Conservation (phyloP, 2,329 filamentous ascomycete species). For the Paraphoma chrysanthemicola region DNA sequence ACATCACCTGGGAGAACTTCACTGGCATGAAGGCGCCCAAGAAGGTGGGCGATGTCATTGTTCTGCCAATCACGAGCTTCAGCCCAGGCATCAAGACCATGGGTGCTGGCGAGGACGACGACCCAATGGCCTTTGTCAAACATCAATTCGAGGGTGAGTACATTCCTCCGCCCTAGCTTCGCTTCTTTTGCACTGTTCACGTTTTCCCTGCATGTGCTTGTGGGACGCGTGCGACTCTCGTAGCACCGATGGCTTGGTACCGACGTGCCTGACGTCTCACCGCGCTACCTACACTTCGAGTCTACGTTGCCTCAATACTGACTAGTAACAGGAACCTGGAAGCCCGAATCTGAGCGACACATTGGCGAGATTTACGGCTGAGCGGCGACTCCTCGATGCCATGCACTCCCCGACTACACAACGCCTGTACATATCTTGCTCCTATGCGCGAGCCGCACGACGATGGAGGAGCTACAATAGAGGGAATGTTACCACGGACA, state of each 20-base stretch:
- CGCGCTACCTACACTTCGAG: conserved; percentile 3
- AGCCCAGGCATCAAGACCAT: conserved; percentile 94
- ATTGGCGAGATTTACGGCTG: conserved; percentile 43
- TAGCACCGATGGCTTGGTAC: conserved; percentile 5
- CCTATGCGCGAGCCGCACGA: neutral
- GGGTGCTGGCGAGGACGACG: conserved; percentile 84
- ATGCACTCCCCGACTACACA: neutral
- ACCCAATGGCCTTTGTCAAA: conserved; percentile 97
- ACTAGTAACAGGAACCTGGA: conserved; percentile 44
- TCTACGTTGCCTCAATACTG: conserved; percentile 24
- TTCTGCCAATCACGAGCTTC: conserved; percentile 96
- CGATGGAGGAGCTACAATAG: neutral
- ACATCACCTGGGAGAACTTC: conserved; percentile 87
- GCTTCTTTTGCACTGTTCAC: conserved; percentile 1
- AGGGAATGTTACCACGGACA: neutral
- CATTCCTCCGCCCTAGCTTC: conserved; percentile 1
- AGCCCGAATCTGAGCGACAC: conserved; percentile 43
- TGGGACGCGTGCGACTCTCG: conserved; percentile 4
- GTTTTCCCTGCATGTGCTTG: conserved; percentile 3
- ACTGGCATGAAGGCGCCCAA: conserved; percentile 83
- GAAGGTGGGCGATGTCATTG: conserved; percentile 90
- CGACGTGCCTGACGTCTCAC: conserved; percentile 7
- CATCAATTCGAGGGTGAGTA: conserved; percentile 90
- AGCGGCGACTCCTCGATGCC: conserved; percentile 8
- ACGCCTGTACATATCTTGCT: neutral